phyloP scores from a whole-genome alignment of 108 stramenopile species.

The Cyclostephanos tholiformis region DNA sequence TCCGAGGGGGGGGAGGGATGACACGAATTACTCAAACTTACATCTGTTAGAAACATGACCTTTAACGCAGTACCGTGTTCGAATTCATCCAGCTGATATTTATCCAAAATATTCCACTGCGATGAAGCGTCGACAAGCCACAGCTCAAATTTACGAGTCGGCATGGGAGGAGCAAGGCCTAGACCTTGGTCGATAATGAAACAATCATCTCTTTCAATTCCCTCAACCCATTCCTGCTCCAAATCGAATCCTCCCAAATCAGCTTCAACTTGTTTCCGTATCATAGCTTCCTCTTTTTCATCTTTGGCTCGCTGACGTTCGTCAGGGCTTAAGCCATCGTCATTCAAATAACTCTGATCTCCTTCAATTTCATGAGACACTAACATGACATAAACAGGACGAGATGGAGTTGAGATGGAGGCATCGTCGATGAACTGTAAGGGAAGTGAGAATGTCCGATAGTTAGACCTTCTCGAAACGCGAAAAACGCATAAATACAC shows the following conservation, averaged over 20 bases:
- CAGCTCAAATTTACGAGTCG: conserved; percentile 62
- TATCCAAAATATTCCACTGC: conserved; percentile 80
- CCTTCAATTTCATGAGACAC: conserved; percentile 79
- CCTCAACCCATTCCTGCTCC: conserved; percentile 90
- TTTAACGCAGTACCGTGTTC: conserved; percentile 80
- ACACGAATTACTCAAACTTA: conserved; percentile 43
- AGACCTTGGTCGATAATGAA: conserved; percentile 68
- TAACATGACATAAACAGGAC: conserved; percentile 76
- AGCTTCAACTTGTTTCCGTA: conserved; percentile 86
- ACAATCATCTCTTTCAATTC: conserved; percentile 86
- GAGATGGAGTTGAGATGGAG: conserved; percentile 59
- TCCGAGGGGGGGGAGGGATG: background rate
- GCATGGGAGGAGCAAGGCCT: conserved; percentile 79
- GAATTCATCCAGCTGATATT: conserved; percentile 69
- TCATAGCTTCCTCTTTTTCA: conserved; percentile 77
- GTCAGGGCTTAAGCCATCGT: conserved; percentile 77
- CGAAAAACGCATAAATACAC: background rate
- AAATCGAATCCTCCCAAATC: conserved; percentile 91
- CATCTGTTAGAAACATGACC: conserved; percentile 74
- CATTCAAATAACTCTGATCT: conserved; percentile 71
- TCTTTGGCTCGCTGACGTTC: conserved; percentile 71
- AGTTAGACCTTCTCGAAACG: background rate
- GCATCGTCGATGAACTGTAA: conserved; percentile 69
- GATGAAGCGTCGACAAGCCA: conserved; percentile 88
- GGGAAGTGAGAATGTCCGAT: background rate